Percentiles rank a stretch among this genome's conserved stretches.
These are phyloP conservation scores for Blumeria graminis DNA, from an alignment of 2,329 filamentous ascomycete species.

Conservation along the genomic window DNA sequence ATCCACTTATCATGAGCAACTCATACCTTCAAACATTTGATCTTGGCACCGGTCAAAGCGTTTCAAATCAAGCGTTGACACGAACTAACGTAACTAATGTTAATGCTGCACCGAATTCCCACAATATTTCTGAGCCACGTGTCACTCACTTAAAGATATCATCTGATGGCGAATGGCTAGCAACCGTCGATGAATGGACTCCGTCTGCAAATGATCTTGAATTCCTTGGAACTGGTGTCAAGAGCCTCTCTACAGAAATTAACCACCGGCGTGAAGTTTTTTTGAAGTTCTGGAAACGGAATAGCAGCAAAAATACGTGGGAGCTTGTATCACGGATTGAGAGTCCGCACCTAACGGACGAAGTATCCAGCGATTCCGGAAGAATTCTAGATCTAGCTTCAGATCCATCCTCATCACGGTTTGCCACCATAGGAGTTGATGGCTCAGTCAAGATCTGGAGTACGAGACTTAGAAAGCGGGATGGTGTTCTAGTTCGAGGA, in stretches of 20 bases:
- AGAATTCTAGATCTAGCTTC: constrained; percentile 49
- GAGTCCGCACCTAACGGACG: constrained; percentile 43
- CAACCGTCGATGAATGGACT: constrained; percentile 76
- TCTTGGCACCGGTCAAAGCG: constrained; percentile 49
- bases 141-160: constrained; percentile 55
- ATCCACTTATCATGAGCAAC: constrained; percentile 25
- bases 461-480: constrained; percentile 42
- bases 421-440: constrained; percentile 71
- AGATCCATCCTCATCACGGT: constrained; percentile 43
- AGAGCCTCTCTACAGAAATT: constrained; percentile 18
- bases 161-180: constrained; percentile 67
- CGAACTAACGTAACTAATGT: constrained; percentile 68
- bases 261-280: constrained; percentile 43
- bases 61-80: constrained; percentile 71
- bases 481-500: constrained; percentile 40
- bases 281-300: constrained; percentile 73
- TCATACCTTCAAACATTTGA: constrained; percentile 67
- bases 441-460: constrained; percentile 58
- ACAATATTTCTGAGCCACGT: constrained; percentile 51
- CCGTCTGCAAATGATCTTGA: constrained; percentile 46
- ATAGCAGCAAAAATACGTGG: constrained; percentile 31
- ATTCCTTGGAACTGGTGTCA: constrained; percentile 25
- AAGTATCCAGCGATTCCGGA: constrained; percentile 24
- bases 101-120: constrained; percentile 48
- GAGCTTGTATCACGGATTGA: constrained; percentile 66